Base-by-base conservation (phyloP, 176 grass and related monocot species). In the Cenchrus americanus region DNA sequence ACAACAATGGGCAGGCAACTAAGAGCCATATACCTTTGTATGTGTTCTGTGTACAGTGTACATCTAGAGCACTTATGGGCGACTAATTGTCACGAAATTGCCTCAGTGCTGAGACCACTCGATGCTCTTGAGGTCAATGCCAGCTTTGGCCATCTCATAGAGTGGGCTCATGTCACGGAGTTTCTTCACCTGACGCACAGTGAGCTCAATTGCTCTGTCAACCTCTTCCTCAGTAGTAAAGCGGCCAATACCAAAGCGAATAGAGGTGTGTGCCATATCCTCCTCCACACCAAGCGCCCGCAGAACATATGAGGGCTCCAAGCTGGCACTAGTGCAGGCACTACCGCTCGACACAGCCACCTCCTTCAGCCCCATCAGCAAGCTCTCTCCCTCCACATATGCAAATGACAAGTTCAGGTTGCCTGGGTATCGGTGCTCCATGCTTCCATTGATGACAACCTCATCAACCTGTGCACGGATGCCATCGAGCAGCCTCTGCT, bases 141-240 rank as follows among this genome's bases (percentile, higher is more conserved):
- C 93, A 37, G 90, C 91, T 87, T 95, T 98, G 18, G 93, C 96
- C 96, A 98, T 95, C 93, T 98, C 96, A 83, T 98, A 98, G 37
- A 98, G 89, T 34, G 96, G 96, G 55, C 96, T 98, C 96, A 98
- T 98, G 66, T 94, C 88, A 30, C 93, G 89, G 44, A 98, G 85
- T 87, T 98, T 98, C 89, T 92, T 80, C 73, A 98, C 93, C 85
- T 95, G 93, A 48, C 78, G 71, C 62, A 92, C 91, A 60, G 93
- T 95, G 57, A 98, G 91, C 74, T 93, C 91, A 53, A 88, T 78
- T 12, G 93, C 91, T 43, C 86, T 90, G 85, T 98, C 93, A 9
- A 98, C 89, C 89, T 98, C 96, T 13, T 81, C 93, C 85, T 98
- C 93, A 1, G 91, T 94, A 18, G 91, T 95, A 82, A 98, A 98